Base-by-base conservation (phyloP, 495 filamentous ascomycete genomes). In the Echria macrotheca region DNA sequence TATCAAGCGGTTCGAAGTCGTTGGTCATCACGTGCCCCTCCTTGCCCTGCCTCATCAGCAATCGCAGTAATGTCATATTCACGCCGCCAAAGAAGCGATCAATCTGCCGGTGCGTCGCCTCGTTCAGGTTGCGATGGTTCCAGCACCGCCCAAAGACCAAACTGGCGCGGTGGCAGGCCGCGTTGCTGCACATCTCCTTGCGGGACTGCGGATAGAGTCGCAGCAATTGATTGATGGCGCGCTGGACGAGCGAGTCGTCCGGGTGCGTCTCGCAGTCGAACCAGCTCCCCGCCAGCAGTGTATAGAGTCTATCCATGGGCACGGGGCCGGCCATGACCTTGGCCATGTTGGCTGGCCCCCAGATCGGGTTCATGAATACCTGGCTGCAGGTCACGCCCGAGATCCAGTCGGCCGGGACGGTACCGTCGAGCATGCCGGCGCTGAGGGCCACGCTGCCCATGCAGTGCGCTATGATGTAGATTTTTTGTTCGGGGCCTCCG, bases 401-500 rank as follows among this genome's bases (percentile, higher is more conserved):
- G 58, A 85, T 71, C 76, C 78, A 84, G 19, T 59, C 55, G 0
- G 71, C 41, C 3, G 76, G 73, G 51, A 86, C 81, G 0, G 75
- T 79, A 37, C 83, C 83, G 58, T 85, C 81, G 2, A 87, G 72
- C 0, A 87, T 66, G 29, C 81, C 83, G 25, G 70, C 67, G 0
- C 71, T 64, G 19, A 81, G 72, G 10, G 82, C 75, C 0, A 86
- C 76, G 14, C 76, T 74, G 38, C 84, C 84, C 67, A 79, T 79
- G 60, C 84, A 87, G 61, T 87, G 84, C 11, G 75, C 72, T 44
- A 86, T 68, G 8, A 76, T 76, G 62, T 87, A 86, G 36, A 80
- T 53, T 28, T 72, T 63, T n/a, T n/a, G n/a, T 12, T 73, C 70
- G 11, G 42, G 28, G 33, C 55, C 53, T n/a, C n/a, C n/a, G 31